phyloP scores from a whole-genome alignment of 129 eudicot genomes.

The Smallanthus sonchifolius region DNA sequence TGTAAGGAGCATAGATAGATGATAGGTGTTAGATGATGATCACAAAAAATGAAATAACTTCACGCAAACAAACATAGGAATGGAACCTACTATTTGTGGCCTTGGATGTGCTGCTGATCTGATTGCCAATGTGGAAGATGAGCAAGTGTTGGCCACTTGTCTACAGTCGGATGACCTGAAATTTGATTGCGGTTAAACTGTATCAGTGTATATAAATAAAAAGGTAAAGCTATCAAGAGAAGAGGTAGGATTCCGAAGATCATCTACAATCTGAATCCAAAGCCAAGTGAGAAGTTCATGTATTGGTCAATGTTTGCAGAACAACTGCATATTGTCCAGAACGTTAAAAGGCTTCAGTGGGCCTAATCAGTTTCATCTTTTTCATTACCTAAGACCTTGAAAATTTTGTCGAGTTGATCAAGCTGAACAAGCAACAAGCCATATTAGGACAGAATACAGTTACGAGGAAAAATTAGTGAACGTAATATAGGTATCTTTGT shows the following conservation, averaged over 20 bases:
- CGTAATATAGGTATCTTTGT: background rate
- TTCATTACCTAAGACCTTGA: constrained; percentile 81
- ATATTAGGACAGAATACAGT: constrained; percentile 8
- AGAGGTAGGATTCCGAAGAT: background rate
- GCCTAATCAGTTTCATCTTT: background rate
- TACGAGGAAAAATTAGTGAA: background rate
- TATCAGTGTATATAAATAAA: background rate
- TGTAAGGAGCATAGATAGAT: constrained; percentile 29
- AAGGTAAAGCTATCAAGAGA: background rate
- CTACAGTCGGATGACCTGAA: constrained; percentile 91
- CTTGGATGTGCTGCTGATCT: constrained; percentile 84
- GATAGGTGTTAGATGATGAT: background rate
- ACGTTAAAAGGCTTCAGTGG: background rate
- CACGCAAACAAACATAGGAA: constrained; percentile 6
- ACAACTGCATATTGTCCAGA: background rate
- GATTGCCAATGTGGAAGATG: constrained; percentile 94
- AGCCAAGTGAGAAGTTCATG: background rate
- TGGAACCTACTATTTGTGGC: constrained; percentile 75
- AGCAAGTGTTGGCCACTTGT: constrained; percentile 93
- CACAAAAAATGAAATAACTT: background rate
- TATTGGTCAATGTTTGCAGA: background rate
- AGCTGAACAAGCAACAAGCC: constrained; percentile 48
- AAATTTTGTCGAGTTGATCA: constrained; percentile 96
- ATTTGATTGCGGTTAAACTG: background rate
- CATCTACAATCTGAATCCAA: constrained; percentile 8